phyloP scores from a whole-genome alignment of 2,329 filamentous ascomycete species.

The Zymoseptoria passerinii region DNA sequence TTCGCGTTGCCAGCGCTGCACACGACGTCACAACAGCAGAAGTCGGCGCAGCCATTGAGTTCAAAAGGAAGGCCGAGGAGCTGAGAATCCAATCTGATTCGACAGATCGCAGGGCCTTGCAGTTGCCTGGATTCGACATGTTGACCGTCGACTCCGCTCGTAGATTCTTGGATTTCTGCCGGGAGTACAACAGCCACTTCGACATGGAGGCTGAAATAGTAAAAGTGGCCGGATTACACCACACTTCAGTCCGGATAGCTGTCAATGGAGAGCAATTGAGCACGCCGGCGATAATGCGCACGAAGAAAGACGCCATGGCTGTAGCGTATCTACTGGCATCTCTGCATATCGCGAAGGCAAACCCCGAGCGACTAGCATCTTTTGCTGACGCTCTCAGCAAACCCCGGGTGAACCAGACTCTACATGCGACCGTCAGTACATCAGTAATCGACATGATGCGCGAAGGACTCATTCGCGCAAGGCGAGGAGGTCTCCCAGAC shows the following conservation, averaged over 20 bases:
- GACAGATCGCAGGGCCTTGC: neutral
- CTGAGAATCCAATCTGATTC: constrained; percentile 10
- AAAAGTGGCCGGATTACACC: neutral
- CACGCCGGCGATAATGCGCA: constrained; percentile 23
- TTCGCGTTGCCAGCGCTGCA: constrained; percentile 27
- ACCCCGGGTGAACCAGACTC: constrained; percentile 22
- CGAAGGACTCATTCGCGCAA: constrained; percentile 28
- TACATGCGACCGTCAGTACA: constrained; percentile 25
- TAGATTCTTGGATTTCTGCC: constrained; percentile 30
- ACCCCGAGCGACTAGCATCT: constrained; percentile 27
- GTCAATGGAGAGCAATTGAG: constrained; percentile 26
- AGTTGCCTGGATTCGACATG: constrained; percentile 11
- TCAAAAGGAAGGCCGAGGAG: constrained; percentile 33
- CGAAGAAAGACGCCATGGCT: constrained; percentile 30
- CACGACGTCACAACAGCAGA: constrained; percentile 26
- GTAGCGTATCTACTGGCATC: constrained; percentile 33
- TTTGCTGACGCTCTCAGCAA: constrained; percentile 29
- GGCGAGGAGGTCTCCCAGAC: constrained; percentile 30
- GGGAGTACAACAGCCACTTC: constrained; percentile 20
- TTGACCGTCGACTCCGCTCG: constrained; percentile 33
- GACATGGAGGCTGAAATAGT: constrained; percentile 17
- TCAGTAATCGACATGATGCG: constrained; percentile 31
- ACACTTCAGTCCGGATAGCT: constrained; percentile 19
- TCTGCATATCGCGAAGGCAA: constrained; percentile 26
- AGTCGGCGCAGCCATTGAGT: constrained; percentile 30